Base-by-base conservation (phyloP, 2,329 filamentous ascomycete species). In the Penicillium sp. region DNA sequence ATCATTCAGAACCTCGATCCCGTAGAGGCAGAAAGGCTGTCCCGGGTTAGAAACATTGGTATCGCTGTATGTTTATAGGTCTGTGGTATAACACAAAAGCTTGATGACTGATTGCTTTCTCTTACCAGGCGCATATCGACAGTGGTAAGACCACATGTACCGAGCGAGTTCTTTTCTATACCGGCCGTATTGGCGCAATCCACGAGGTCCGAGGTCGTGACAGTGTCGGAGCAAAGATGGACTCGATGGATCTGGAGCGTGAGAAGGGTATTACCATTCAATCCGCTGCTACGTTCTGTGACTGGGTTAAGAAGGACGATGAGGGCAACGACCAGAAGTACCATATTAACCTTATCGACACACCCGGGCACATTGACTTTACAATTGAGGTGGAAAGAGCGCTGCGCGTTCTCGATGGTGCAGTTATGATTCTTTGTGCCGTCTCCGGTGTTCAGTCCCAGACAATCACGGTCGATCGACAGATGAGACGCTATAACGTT, bases 211-310 rank as follows among this genome's bases (percentile, higher is more conserved):
- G 95, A 73, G 76, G 76, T 56, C 93, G 94, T 75, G 95, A 99
- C 85, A 88, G 91, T 41, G 93, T 97, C 46, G 95, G 95, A 67
- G 95, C 95, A 64, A 99, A 99, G 84, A 99, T 99, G 95, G 95
- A 99, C 83, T 97, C 93, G 29, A 99, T 99, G 95, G 95, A 99
- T 71, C 84, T 99, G 69, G 95, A 99, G 82, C 87, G 95, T 79
- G 95, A 98, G 79, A 97, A 97, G 83, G 95, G 95, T 72, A 99
- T 99, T 77, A 99, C 95, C 61, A 99, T 99, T 73, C 94, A 99
- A 79, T 98, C 94, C 69, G 95, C 95, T 11, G 95, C 95, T 26
- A 99, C 95, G 0, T 99, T 97, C 78, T 96, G 92, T 79, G 93
- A 99, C 80, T 99, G 95, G 95, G 82, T 90, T 68, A 97, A 96